A percentile compares a stretch with the other conserved stretches of the same genome.
phyloP scores from a whole-genome alignment of 495 filamentous ascomycete species.

The Thozetella sp. region DNA sequence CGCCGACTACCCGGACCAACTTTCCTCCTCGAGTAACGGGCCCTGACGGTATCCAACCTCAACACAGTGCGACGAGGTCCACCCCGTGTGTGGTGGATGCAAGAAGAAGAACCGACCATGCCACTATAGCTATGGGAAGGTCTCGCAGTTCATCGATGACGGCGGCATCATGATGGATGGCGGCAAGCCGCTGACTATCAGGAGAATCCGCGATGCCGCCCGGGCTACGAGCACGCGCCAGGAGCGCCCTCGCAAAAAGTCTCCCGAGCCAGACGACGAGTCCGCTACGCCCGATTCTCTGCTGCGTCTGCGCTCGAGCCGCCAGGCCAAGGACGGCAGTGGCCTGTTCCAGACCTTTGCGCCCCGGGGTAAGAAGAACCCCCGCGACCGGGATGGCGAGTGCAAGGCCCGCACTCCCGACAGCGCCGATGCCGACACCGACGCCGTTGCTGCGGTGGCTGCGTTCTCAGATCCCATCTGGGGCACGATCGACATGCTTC shows the following conservation, averaged over 20 bases:
- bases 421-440: background rate
- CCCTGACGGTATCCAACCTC: too few relatives aligned
- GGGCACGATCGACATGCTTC: background rate
- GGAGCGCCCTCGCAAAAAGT: background rate
- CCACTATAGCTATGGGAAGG: background rate
- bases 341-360: background rate
- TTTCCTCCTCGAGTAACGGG: too few relatives aligned
- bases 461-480: background rate
- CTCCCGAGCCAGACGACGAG: background rate
- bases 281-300: background rate
- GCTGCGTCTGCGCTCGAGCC: background rate
- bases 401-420: background rate
- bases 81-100: background rate
- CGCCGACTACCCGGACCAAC: too few relatives aligned
- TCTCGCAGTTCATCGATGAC: background rate
- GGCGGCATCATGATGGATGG: background rate
- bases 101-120: background rate
- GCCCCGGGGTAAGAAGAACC: background rate
- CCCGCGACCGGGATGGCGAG: background rate
- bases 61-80: background rate
- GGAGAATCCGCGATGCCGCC: background rate
- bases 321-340: background rate
- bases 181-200: background rate
- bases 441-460: too few relatives aligned
- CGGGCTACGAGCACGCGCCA: too few relatives aligned